Percentiles rank a stretch among this genome's conserved stretches.
Evolutionary conservation across 805 yeast species (phyloP).

Genomic region (Monosporozyma aerobia): DNA sequence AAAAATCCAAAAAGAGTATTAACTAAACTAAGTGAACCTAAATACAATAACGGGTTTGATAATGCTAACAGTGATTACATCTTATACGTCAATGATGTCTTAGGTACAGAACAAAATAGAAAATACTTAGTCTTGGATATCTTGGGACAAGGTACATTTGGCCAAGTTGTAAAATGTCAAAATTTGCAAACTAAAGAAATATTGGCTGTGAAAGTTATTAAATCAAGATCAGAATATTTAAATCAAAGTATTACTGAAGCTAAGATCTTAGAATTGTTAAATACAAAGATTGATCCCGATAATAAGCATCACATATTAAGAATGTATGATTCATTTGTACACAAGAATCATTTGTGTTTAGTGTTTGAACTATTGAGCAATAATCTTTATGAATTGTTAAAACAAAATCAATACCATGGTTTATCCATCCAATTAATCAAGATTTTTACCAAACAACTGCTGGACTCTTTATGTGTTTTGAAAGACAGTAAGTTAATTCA

Average conservation of each 20-base stretch:
- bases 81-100: slow-evolving; percentile 83
- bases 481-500: slow-evolving; percentile 82
- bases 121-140: slow-evolving; percentile 84
- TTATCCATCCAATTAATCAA: slow-evolving; percentile 70
- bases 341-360: slow-evolving; percentile 83
- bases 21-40: slow-evolving; percentile 86
- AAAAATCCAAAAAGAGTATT: slow-evolving; percentile 87
- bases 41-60: slow-evolving; percentile 72
- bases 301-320: slow-evolving; percentile 70
- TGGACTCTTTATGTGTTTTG: slow-evolving; percentile 71
- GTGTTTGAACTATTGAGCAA: slow-evolving; percentile 86
- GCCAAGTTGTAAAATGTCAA: slow-evolving; percentile 91
- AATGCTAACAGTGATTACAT: slow-evolving; percentile 87
- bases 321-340: slow-evolving; percentile 81
- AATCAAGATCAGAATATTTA: slow-evolving; percentile 81
- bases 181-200: slow-evolving; percentile 69
- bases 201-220: slow-evolving; percentile 90
- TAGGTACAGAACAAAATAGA: slow-evolving; percentile 62
- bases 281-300: slow-evolving; percentile 56
- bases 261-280: slow-evolving; percentile 70
- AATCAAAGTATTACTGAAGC: slow-evolving; percentile 91
- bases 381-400: slow-evolving; percentile 80
- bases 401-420: slow-evolving; percentile 91
- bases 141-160: slow-evolving; percentile 95
- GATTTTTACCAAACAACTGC: slow-evolving; percentile 66